Base-by-base conservation (phyloP, 2,329 filamentous ascomycete genomes). In the Aspergillus thermomutatus region DNA sequence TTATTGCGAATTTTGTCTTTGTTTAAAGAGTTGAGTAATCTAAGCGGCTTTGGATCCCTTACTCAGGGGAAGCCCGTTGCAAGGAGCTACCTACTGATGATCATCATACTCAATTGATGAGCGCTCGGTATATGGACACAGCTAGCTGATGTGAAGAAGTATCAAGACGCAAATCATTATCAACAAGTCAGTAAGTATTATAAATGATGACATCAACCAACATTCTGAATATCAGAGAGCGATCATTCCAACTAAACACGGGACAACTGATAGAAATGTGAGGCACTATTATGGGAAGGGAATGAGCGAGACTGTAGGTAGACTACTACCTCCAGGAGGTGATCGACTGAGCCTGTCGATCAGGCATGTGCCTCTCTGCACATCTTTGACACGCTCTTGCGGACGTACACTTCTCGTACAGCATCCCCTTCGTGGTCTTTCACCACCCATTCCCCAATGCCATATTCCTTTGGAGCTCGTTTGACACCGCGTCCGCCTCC, bases 361-460 rank as follows among this genome's bases (percentile, higher is more conserved):
- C 45, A 61, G 14, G 56, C 51, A 34, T 60, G 50, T 10, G 59
- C 25, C 17, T 62, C 68, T 55, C 67, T 66, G 66, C 68, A 72
- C 61, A 68, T 65, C 40, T 63, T 67, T 4, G 62, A 61, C 17
- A 57, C 46, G 23, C 57, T 77, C 61, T 77, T 82, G 45, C 80
- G 74, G 27, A 84, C 74, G 78, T 86, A 89, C 14, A 87, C 79
- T 73, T 91, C 88, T 0, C 86, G 85, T n/a, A 92, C 77, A 0
- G 82, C 77, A 70, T 91, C 86, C 0, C 87, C 89, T 46, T 83
- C 76, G 26, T 87, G 80, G n/a, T 78, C 79, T 2, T 86, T 77
- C 53, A 87, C 83, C 4, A 82, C 79, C 90, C 90, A 93, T 14
- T 89, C 82, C 0, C 90, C 90, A 52, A 87, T 90, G 0, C 88